Percentiles rank a stretch among this genome's conserved stretches.
Evolutionary conservation across 129 eudicot species (phyloP).

Genomic region (Lactuca sativa): DNA sequence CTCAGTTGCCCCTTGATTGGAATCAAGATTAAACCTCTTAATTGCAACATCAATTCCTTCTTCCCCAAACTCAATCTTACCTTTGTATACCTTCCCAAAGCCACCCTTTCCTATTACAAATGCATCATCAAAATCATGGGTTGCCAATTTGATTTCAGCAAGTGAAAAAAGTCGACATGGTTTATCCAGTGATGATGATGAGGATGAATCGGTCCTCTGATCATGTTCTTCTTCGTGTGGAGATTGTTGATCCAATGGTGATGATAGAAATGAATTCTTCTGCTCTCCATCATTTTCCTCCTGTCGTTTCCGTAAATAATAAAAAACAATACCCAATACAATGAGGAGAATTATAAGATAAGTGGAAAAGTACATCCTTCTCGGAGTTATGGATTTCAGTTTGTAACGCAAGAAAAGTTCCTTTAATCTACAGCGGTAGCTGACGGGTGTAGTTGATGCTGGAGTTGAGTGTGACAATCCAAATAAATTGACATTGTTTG

Average conservation of each 20-base stretch:
- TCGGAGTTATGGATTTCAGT: not conserved
- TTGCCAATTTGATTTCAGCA: constrained; percentile 21
- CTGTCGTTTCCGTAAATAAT: not conserved
- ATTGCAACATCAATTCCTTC: not conserved
- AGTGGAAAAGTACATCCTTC: not conserved
- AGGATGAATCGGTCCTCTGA: not conserved
- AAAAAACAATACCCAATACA: not conserved
- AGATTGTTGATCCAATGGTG: not conserved
- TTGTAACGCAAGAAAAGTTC: not conserved
- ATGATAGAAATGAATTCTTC: not conserved
- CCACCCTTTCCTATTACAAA: not conserved
- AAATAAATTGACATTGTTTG: too few relatives aligned
- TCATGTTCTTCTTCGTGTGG: not conserved
- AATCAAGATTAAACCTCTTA: not conserved
- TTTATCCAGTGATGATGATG: not conserved
- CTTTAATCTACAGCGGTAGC: not conserved
- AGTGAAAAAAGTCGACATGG: constrained; percentile 19
- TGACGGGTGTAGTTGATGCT: not conserved
- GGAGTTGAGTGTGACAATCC: too few relatives aligned
- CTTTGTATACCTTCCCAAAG: not conserved
- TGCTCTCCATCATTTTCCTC: constrained; percentile 3
- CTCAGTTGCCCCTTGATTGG: constrained; percentile 7
- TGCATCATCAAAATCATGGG: constrained; percentile 22
- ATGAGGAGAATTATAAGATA: not conserved
- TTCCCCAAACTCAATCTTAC: not conserved